These are phyloP conservation scores for Ceratobasidium sp. DNA, from an alignment of 1,284 basidiomycete genomes.

Conservation along the genomic window DNA sequence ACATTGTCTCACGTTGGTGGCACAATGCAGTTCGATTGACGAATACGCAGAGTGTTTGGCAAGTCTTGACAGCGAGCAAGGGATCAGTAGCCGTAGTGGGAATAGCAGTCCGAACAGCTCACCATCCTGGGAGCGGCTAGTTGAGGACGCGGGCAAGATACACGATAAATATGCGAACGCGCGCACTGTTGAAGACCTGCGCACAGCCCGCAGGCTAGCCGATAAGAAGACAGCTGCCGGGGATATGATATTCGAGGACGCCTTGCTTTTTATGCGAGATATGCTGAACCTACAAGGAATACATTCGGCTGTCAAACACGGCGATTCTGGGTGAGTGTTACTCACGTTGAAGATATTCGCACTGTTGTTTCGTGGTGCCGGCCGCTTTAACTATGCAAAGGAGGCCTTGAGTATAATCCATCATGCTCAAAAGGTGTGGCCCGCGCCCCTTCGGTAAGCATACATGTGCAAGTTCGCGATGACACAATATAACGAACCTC, in stretches of 20 bases:
- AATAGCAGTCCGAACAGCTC: too few relatives aligned
- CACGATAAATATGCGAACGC: background rate
- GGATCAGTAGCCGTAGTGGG: too few relatives aligned
- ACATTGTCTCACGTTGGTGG: slow-evolving; percentile 55
- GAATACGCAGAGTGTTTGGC: too few relatives aligned
- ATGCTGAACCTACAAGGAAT: slow-evolving; percentile 12
- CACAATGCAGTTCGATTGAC: too few relatives aligned
- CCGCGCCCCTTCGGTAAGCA: background rate
- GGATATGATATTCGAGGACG: slow-evolving; percentile 16
- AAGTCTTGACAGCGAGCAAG: too few relatives aligned
- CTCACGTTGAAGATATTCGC: slow-evolving; percentile 1
- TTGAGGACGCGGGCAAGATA: too few relatives aligned
- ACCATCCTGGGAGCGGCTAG: too few relatives aligned
- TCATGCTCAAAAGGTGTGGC: background rate
- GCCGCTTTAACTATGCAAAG: background rate
- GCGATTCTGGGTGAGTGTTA: slow-evolving; percentile 40
- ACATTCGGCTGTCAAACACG: background rate
- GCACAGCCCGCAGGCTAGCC: background rate
- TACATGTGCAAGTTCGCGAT: too few relatives aligned
- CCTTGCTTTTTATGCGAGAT: slow-evolving; percentile 1
- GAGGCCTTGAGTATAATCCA: background rate
- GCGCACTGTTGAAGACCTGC: background rate
- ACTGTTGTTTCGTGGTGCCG: background rate
- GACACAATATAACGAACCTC: background rate
- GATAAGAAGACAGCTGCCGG: background rate